Evolutionary conservation across 2,329 filamentous ascomycete genomes (phyloP).

Genomic region (Hypoxylon sp.): DNA sequence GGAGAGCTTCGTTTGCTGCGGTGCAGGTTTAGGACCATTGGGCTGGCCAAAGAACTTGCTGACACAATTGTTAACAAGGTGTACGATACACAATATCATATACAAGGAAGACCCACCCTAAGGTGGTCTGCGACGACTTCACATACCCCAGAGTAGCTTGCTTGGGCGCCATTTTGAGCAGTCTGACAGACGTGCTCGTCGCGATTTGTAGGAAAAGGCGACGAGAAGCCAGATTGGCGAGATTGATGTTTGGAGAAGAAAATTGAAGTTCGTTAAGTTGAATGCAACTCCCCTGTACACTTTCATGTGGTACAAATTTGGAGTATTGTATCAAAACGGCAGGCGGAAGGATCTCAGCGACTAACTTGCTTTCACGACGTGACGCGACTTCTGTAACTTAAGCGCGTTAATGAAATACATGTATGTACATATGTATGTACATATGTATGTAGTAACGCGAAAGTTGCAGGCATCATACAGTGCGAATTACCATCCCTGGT

Average conservation of each 20-base stretch:
- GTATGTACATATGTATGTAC: no score
- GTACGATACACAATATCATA: slow-evolving; percentile 9
- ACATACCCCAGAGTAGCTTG: slow-evolving; percentile 57
- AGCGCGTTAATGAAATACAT: slow-evolving; percentile 50
- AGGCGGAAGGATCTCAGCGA: slow-evolving; percentile 21
- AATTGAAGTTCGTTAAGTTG: slow-evolving; percentile 2
- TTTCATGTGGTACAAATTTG: slow-evolving; percentile 19
- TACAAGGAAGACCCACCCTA: slow-evolving; percentile 51
- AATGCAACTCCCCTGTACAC: slow-evolving; percentile 24
- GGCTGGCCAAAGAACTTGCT: slow-evolving; percentile 89
- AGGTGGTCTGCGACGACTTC: slow-evolving; percentile 55
- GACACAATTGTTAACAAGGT: slow-evolving; percentile 37
- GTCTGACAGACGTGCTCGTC: slow-evolving; percentile 48
- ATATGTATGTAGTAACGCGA: slow-evolving; percentile 49
- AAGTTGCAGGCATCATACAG: slow-evolving; percentile 39
- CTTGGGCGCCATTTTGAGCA: slow-evolving; percentile 54
- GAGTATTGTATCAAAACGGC: slow-evolving; percentile 20
- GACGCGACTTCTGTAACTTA: slow-evolving; percentile 39
- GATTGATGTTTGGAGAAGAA: slow-evolving; percentile 22
- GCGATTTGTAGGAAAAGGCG: slow-evolving; percentile 45
- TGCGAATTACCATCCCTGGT: not conserved
- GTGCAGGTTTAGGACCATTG: slow-evolving; percentile 71
- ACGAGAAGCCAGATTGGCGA: slow-evolving; percentile 50
- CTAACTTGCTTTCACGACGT: slow-evolving; percentile 27
- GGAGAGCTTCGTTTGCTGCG: slow-evolving; percentile 83